These are phyloP conservation scores for Phoenix roebelenii DNA, from an alignment of 176 grass and related monocot species.

Conservation along the genomic window DNA sequence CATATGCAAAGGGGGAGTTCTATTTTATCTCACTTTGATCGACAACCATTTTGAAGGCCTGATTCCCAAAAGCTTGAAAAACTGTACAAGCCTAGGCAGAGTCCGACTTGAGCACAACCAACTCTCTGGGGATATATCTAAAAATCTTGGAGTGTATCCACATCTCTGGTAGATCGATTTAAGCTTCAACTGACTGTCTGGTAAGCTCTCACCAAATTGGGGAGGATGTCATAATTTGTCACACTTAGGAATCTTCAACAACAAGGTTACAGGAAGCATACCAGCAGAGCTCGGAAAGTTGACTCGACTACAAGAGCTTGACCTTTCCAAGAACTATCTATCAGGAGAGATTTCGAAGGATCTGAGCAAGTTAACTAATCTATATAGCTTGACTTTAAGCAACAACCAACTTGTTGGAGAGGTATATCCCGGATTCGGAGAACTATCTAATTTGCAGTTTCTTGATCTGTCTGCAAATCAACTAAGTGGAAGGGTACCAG, in stretches of 20 bases:
- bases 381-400: background rate
- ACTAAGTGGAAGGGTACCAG: slow-evolving; percentile 11
- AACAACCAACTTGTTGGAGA: background rate
- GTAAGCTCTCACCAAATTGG: background rate
- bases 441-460: background rate
- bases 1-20: too few species aligned
- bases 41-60: slow-evolving; percentile 1
- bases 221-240: background rate
- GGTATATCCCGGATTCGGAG: background rate
- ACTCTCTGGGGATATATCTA: slow-evolving; percentile 9
- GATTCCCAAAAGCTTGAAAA: slow-evolving; percentile 7
- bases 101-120: background rate
- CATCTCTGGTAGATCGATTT: background rate
- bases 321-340: background rate
- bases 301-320: background rate
- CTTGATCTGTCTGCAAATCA: slow-evolving; percentile 17
- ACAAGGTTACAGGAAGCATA: background rate
- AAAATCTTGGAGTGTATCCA: slow-evolving; percentile 21
- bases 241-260: fast-evolving
- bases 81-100: background rate
- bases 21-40: too few species aligned
- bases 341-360: slow-evolving; percentile 1
- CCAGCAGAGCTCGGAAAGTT: background rate
- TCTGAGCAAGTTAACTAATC: background rate
- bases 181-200: background rate